Conservation (phyloP, 108 stramenopile genomes). For the Mayamaea pseudoterrestris region DNA sequence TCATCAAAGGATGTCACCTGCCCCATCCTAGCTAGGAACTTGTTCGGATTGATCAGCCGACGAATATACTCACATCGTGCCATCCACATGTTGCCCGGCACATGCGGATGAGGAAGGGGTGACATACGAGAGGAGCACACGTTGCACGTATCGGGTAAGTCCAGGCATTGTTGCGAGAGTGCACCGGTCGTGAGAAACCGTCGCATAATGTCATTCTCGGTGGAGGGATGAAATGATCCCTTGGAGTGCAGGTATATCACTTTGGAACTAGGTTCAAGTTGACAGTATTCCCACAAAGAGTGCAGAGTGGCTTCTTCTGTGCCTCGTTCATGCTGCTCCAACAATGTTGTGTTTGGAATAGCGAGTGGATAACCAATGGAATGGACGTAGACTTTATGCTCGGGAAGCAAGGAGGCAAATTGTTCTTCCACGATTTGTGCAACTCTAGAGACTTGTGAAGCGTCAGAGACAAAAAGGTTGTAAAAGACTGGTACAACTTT, state of each 20-base stretch:
- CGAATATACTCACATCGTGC: slow-evolving; percentile 33
- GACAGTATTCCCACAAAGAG: background rate
- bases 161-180: background rate
- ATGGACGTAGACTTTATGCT: too few relatives aligned
- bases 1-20: background rate
- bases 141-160: slow-evolving; percentile 7
- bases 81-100: slow-evolving; percentile 40
- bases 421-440: too few relatives aligned
- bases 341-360: too few relatives aligned
- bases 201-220: background rate
- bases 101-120: slow-evolving; percentile 28
- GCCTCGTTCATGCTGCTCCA: too few relatives aligned
- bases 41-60: slow-evolving; percentile 21
- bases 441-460: too few relatives aligned
- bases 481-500: too few relatives aligned
- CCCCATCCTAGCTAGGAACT: slow-evolving; percentile 19
- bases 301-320: background rate
- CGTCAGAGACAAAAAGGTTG: too few relatives aligned
- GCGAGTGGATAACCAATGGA: too few relatives aligned
- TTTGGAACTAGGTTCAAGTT: too few relatives aligned
- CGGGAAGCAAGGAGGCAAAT: too few relatives aligned
- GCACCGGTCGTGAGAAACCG: background rate
- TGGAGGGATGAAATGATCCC: background rate
- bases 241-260: slow-evolving; percentile 1
- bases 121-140: slow-evolving; percentile 29